Conservation (phyloP, 371 early-diverging fungal genomes). For the Lichtheimia ramosa region DNA sequence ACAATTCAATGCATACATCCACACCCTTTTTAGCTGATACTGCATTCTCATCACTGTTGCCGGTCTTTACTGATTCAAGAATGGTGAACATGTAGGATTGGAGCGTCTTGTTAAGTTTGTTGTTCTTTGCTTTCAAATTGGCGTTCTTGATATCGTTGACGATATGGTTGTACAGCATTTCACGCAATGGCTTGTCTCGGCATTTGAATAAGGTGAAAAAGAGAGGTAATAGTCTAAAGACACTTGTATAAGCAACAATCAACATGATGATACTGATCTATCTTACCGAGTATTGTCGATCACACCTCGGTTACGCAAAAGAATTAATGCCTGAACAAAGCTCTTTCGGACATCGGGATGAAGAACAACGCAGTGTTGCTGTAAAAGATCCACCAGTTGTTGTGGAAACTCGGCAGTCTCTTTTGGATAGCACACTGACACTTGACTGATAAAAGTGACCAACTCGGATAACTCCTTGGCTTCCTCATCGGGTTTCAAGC, state of each 20-base stretch:
- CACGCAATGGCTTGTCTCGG: conserved; percentile 88
- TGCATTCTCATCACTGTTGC: conserved; percentile 68
- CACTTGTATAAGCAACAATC: background rate
- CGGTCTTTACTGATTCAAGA: conserved; percentile 57
- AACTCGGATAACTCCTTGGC: conserved; percentile 82
- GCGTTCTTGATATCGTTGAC: conserved; percentile 91
- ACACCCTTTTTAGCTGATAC: conserved; percentile 93
- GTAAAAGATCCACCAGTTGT: conserved; percentile 79
- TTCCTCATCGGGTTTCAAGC: conserved; percentile 85
- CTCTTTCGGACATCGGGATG: conserved; percentile 81
- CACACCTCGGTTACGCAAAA: conserved; percentile 84
- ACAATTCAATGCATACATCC: conserved; percentile 94
- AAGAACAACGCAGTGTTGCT: conserved; percentile 75
- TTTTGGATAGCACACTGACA: conserved; percentile 80
- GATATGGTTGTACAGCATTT: conserved; percentile 86
- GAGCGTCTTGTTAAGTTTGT: conserved; percentile 92
- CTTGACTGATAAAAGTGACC: conserved; percentile 87
- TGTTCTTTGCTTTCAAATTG: conserved; percentile 91
- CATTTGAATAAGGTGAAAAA: conserved; percentile 94
- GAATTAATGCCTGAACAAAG: conserved; percentile 89
- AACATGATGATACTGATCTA: conserved; percentile 6
- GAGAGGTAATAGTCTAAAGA: conserved; percentile 72
- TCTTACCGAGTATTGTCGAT: conserved; percentile 59
- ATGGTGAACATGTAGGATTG: conserved; percentile 97
- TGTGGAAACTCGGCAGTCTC: conserved; percentile 79